Evolutionary conservation across 2,329 filamentous ascomycete species (phyloP), one percentile per base, ranked within the genome.

Genomic region (Sporothrix brasiliensis): DNA sequence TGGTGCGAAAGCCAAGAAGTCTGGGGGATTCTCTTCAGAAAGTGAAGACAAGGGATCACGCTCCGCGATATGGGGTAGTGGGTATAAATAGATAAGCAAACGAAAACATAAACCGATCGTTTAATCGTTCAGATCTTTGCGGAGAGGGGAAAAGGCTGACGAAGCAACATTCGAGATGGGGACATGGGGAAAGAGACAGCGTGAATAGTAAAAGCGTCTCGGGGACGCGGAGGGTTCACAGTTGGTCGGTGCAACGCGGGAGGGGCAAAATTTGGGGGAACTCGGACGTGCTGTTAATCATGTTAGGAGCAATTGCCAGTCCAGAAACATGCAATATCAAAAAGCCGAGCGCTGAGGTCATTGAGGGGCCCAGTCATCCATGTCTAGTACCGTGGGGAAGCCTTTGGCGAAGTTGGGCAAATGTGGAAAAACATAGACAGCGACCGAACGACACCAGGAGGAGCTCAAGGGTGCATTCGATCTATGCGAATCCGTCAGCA

Each of bases 211-310:
- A 24, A 44, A 44, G 21, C 21, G 14, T 14, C 39, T 61, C 58
- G 58, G 58, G 39, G 58, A 61, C 56, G 58, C 34, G 58, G 58
- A 61, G 58, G 19, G 39, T 47, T 61, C 58, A 47, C 21, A 47
- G 47, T n/a, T 5, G n/a, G 39, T 39, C 58, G 58, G 39, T 61
- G 58, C 39, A 47, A 34, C 39, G 41, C 6, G 30, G 56, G 56
- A 44, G 56, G 30, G 34, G 21, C 3, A n/a, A 21, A 60, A 41
- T 21, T 24, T 24, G 41, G 19, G 56, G 19, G 41, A 14, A 47
- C 13, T 16, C 16, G 4, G 13, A 47, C 5, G 14, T 14, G 16
- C 44, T 47, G 44, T 34, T 34, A 5, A 34, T 34, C 6, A 34
- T 34, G 30, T 6, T 34, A 34, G 6, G 30, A 34, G 16, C 27